phyloP scores from a whole-genome alignment of 805 yeast genomes.

The Myxozyma sirexii region DNA sequence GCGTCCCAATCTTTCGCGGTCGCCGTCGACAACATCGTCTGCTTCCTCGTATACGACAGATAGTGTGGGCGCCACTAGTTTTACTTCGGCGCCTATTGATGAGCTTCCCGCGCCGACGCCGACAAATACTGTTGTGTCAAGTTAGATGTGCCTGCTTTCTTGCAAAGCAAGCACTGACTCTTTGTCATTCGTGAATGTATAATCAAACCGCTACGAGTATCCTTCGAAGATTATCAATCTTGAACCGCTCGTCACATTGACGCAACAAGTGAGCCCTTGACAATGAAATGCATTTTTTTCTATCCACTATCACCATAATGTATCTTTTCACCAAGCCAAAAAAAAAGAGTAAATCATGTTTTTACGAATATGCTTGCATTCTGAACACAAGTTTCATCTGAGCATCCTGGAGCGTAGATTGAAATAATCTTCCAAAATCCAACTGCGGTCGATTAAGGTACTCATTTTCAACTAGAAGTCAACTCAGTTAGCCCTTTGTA shows the following conservation, averaged over 20 bases:
- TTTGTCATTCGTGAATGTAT: too few relatives aligned
- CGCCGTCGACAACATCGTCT: conserved; percentile 5
- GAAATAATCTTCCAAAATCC: conserved; percentile 63
- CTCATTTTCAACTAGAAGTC: conserved; percentile 15
- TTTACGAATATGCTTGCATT: conserved; percentile 57
- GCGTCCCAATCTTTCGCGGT: neutral
- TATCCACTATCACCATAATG: neutral
- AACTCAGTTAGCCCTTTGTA: neutral
- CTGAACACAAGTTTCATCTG: conserved; percentile 82
- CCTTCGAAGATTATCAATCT: too few relatives aligned
- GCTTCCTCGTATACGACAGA: conserved; percentile 7
- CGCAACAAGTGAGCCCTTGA: neutral
- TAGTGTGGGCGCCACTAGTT: conserved; percentile 6
- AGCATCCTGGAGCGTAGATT: conserved; percentile 71
- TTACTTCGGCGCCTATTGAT: conserved; percentile 1
- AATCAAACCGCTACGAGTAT: too few relatives aligned
- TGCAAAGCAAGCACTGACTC: too few relatives aligned
- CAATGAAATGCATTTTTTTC: neutral
- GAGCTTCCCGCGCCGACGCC: neutral
- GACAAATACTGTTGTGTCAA: conserved; percentile 1
- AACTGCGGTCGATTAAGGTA: conserved; percentile 40
- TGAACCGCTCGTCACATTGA: too few relatives aligned
- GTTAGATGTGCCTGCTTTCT: neutral
- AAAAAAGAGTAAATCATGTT: conserved; percentile 30
- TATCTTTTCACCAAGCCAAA: neutral